Percentiles rank a stretch among this genome's conserved stretches.
These are phyloP conservation scores for Marasmius tenuissimus DNA, from an alignment of 1,284 basidiomycete species.

Conservation along the genomic window DNA sequence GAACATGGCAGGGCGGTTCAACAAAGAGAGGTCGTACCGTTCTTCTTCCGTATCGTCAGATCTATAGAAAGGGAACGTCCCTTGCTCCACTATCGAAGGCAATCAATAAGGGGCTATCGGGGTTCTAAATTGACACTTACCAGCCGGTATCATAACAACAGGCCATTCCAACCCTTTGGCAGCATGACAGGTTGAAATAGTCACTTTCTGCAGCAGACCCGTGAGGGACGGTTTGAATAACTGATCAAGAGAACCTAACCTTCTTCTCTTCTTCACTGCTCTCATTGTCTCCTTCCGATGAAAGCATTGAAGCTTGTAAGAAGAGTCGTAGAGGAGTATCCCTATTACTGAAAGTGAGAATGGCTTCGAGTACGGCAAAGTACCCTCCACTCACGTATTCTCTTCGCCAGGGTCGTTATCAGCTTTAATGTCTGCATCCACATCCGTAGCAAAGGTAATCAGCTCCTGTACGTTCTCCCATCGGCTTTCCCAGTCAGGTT, in stretches of 20 bases:
- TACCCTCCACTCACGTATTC: background rate
- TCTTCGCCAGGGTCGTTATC: constrained; percentile 3
- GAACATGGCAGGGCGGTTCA: background rate
- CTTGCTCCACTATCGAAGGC: constrained; percentile 60
- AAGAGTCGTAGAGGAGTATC: constrained; percentile 76
- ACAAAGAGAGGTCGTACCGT: constrained; percentile 44
- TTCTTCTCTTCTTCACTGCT: constrained; percentile 59
- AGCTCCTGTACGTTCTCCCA: constrained; percentile 91
- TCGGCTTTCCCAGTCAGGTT: constrained; percentile 73
- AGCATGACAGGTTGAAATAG: constrained; percentile 85
- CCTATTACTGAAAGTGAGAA: constrained; percentile 30
- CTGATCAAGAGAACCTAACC: constrained; percentile 32
- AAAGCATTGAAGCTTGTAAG: constrained; percentile 82
- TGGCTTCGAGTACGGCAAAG: background rate
- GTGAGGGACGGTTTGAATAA: constrained; percentile 1
- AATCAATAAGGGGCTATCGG: constrained; percentile 5
- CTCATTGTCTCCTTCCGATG: constrained; percentile 74
- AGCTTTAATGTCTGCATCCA: constrained; percentile 29
- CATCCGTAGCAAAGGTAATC: constrained; percentile 67
- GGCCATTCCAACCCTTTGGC: constrained; percentile 95
- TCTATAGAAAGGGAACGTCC: constrained; percentile 79
- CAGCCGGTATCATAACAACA: constrained; percentile 77
- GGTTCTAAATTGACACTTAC: constrained; percentile 30
- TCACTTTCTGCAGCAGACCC: constrained; percentile 63
- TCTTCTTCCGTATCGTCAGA: constrained; percentile 83